phyloP scores from a whole-genome alignment of 306 rosid species.

The Vachellia pachyceras region DNA sequence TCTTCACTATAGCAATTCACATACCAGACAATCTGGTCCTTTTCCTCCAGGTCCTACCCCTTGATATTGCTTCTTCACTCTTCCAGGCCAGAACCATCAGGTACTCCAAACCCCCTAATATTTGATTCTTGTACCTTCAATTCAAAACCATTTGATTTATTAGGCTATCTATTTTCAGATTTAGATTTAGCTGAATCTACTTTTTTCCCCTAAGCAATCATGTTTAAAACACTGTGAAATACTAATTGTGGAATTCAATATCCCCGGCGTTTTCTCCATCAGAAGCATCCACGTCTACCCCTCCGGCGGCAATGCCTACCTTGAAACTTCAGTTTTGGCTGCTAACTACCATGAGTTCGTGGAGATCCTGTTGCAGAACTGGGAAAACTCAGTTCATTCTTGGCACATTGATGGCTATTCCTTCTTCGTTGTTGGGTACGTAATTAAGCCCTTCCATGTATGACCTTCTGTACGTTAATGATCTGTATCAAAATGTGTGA shows the following conservation, averaged over 20 bases:
- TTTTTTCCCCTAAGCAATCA: too few species aligned
- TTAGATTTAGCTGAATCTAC: not conserved
- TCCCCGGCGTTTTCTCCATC: conserved; percentile 62
- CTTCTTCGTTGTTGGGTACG: conserved; percentile 69
- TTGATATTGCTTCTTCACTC: conserved; percentile 68
- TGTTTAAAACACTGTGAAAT: too few species aligned
- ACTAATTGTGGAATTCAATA: too few species aligned
- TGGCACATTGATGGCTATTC: conserved; percentile 82
- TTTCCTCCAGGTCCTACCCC: conserved; percentile 80
- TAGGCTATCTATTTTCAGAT: not conserved
- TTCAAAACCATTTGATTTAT: not conserved
- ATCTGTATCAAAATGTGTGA: not conserved
- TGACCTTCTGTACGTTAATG: too few species aligned
- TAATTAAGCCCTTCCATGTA: not conserved
- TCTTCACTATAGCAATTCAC: conserved; percentile 91
- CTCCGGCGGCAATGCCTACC: conserved; percentile 49
- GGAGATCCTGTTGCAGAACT: conserved; percentile 74
- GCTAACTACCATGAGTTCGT: conserved; percentile 61
- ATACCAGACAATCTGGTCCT: conserved; percentile 72
- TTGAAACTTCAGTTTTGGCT: conserved; percentile 66
- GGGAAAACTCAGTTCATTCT: conserved; percentile 72
- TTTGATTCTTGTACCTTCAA: too few species aligned
- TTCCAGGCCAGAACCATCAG: conserved; percentile 81
- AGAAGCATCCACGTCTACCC: conserved; percentile 62
- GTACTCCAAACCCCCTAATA: conserved; percentile 42